Base-by-base conservation (phyloP, 2,329 filamentous ascomycete genomes). In the Diatrype stigma region DNA sequence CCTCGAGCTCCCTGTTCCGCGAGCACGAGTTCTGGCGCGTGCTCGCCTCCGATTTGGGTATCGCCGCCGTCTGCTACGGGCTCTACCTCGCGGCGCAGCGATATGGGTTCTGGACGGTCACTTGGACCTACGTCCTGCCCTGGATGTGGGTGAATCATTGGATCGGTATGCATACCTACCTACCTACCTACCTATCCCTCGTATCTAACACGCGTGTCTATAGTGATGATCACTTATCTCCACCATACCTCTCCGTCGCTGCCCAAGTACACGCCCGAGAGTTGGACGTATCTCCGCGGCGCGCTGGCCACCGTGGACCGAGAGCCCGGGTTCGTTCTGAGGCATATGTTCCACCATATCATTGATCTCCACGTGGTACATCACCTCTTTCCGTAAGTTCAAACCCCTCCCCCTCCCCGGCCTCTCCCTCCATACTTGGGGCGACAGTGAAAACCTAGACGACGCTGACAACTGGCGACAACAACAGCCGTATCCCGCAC, bases 181-280 rank as follows among this genome's bases (percentile, higher is more conserved):
- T 22, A 17, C 22, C 49, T 22, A 11, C 19, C 46, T 19, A 34
- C 17, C 10, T 17, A 45, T 30, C 10, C 26, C 26, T 10, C 26
- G 17, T 11, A 28, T 34, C 42, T 47, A n/a, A 47, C 47, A 61
- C 52, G 57, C 19, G 22, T 28, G 21, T 30, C 45, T 21, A 53
- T 32, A 82, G 84, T 89, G n/a, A 83, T 84, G 56, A 88, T 89
- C 63, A 89, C 86, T 42, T 89, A 86, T 67, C 82, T 89, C 17
- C 86, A 89, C 67, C 86, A 89, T 74, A 86, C 82, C 49, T 54
- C 57, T 22, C 51, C 56, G 14, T 26, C 59, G 23, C 51, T 79
- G 38, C 74, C 77, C 3, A 76, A 83, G 59, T 84, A 79, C 65
- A 73, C 74, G 28, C 71, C 74, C 8, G 73, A 76, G 40, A 72